Evolutionary conservation across 352 stramenopile species (phyloP).

Genomic region (Globisporangium middletonii): DNA sequence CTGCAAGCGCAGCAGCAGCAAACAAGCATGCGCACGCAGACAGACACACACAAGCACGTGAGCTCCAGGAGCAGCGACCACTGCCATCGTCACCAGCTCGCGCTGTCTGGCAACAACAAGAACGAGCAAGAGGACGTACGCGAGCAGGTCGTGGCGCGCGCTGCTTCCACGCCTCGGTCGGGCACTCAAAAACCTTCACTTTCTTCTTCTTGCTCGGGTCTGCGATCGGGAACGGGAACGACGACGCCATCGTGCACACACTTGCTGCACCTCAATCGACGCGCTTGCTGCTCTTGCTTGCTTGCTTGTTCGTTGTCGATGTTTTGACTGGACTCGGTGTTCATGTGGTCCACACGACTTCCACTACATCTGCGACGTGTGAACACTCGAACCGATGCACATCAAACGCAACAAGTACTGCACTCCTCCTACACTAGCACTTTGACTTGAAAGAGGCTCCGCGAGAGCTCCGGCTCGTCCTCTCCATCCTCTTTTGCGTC

Average conservation of each 20-base stretch:
- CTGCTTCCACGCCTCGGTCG: constrained; percentile 66
- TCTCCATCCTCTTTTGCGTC: constrained; percentile 7
- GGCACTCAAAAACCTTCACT: constrained; percentile 76
- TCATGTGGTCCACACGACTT: neutral
- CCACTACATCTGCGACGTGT: constrained; percentile 18
- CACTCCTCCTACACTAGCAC: constrained; percentile 33
- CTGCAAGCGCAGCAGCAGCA: constrained; percentile 9
- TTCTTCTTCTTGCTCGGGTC: constrained; percentile 63
- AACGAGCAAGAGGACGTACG: constrained; percentile 14
- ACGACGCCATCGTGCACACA: constrained; percentile 25
- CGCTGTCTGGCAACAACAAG: neutral
- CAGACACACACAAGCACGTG: neutral
- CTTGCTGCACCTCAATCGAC: neutral
- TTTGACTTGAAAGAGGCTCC: constrained; percentile 60
- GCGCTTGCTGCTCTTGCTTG: neutral
- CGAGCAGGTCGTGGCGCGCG: constrained; percentile 21
- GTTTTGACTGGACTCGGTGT: constrained; percentile 11
- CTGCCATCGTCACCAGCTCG: too few species aligned
- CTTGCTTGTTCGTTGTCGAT: neutral
- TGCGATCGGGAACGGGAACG: constrained; percentile 69
- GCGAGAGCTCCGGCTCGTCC: constrained; percentile 17
- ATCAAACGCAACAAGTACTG: neutral
- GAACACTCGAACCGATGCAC: constrained; percentile 2
- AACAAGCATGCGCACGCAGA: neutral
- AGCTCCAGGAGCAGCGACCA: neutral